Evolutionary conservation across 1,139 yeast species (phyloP).

Genomic region (Yamadazyma aaseri): DNA sequence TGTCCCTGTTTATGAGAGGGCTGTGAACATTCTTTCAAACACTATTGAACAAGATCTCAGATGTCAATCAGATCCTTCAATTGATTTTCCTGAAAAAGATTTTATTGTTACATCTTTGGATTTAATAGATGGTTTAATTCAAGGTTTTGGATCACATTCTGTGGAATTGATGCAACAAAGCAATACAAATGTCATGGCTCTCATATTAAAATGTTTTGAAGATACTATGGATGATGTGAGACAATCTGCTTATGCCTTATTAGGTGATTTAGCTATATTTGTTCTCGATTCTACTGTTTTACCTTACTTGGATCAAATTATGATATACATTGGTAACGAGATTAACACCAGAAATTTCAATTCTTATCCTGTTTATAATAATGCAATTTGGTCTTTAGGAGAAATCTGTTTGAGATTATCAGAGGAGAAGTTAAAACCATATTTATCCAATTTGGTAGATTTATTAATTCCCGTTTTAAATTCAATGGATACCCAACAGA

Average conservation of each 20-base stretch:
- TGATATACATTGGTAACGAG: conserved; percentile 69
- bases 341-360: conserved; percentile 49
- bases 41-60: conserved; percentile 69
- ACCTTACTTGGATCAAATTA: conserved; percentile 57
- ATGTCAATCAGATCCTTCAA: conserved; percentile 62
- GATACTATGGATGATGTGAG: conserved; percentile 84
- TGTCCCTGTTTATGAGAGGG: conserved; percentile 80
- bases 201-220: conserved; percentile 69
- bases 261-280: conserved; percentile 82
- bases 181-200: conserved; percentile 52
- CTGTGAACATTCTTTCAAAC: conserved; percentile 63
- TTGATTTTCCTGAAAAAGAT: conserved; percentile 86
- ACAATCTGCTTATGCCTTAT: conserved; percentile 84
- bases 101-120: conserved; percentile 87
- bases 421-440: conserved; percentile 54
- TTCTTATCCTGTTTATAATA: conserved; percentile 70
- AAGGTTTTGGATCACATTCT: conserved; percentile 73
- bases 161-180: conserved; percentile 52
- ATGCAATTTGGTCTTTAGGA: conserved; percentile 93
- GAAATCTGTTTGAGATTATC: conserved; percentile 69
- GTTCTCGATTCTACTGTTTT: conserved; percentile 52
- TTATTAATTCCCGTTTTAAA: conserved; percentile 65
- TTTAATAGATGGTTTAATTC: conserved; percentile 86
- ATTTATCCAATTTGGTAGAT: conserved; percentile 54
- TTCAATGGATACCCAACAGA: conserved; percentile 53